Evolutionary conservation across 495 filamentous ascomycete species (phyloP).

Genomic region (Penicillium cosmopolitanum): DNA sequence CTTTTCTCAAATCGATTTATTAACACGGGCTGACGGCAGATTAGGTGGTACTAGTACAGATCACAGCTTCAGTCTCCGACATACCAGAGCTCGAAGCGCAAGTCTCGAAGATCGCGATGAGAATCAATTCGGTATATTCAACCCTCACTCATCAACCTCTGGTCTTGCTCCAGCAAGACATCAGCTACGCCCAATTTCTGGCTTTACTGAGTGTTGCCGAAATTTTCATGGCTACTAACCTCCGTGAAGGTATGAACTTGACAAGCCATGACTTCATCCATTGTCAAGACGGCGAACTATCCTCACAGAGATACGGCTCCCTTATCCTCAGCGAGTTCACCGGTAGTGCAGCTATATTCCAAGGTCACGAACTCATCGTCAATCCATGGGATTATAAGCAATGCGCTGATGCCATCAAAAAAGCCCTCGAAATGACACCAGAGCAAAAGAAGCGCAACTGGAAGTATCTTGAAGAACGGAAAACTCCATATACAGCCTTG

Average conservation of each 20-base stretch:
- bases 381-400: conserved; percentile 91
- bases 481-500: conserved; percentile 72
- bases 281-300: conserved; percentile 75
- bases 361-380: conserved; percentile 67
- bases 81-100: conserved; percentile 77
- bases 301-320: conserved; percentile 73
- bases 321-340: conserved; percentile 93
- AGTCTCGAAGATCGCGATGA: conserved; percentile 82
- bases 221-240: conserved; percentile 81
- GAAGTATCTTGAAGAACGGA: conserved; percentile 67
- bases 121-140: conserved; percentile 80
- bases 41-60: conserved; percentile 78
- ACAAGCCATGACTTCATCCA: conserved; percentile 85
- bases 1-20: background rate
- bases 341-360: conserved; percentile 82
- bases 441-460: conserved; percentile 72
- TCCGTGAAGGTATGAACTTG: conserved; percentile 91
- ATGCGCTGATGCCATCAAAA: conserved; percentile 76
- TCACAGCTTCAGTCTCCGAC: conserved; percentile 79
- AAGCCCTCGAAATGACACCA: conserved; percentile 72
- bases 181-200: conserved; percentile 81
- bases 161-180: conserved; percentile 88
- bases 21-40: background rate
- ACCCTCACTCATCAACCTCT: conserved; percentile 82
- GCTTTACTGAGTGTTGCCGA: conserved; percentile 82